Conservation (phyloP, 1,284 basidiomycete species). For the Puccinia polysora region DNA sequence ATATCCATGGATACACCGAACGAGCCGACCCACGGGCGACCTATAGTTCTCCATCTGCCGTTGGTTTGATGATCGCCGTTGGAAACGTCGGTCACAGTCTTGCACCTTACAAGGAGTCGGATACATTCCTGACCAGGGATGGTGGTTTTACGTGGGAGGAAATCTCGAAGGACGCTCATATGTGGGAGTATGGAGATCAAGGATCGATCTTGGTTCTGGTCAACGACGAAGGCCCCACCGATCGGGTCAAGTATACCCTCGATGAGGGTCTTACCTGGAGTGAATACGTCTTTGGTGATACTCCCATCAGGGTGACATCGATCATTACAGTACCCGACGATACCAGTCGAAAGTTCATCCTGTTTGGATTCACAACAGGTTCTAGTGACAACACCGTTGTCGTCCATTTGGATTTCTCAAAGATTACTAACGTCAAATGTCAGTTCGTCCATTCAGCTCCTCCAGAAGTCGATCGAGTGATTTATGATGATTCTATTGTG, state of each 20-base stretch:
- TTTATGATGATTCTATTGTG: no score
- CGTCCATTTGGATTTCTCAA: slow-evolving; percentile 83
- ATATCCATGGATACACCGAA: slow-evolving; percentile 94
- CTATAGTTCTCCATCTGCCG: slow-evolving; percentile 82
- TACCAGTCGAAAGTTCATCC: slow-evolving; percentile 82
- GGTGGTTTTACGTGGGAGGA: slow-evolving; percentile 98
- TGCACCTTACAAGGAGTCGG: slow-evolving; percentile 74
- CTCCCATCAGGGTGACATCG: slow-evolving; percentile 64
- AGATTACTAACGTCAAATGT: slow-evolving; percentile 72
- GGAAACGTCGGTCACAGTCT: slow-evolving; percentile 90
- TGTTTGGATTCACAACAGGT: slow-evolving; percentile 66
- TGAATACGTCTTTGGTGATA: slow-evolving; percentile 78
- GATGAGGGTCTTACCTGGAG: slow-evolving; percentile 84
- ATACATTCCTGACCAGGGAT: slow-evolving; percentile 93
- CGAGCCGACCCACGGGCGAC: slow-evolving; percentile 82
- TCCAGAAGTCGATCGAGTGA: background rate
- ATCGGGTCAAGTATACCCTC: slow-evolving; percentile 79
- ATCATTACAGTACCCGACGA: slow-evolving; percentile 88
- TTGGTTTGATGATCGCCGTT: slow-evolving; percentile 89
- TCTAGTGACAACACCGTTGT: slow-evolving; percentile 61
- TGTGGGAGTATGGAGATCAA: slow-evolving; percentile 97
- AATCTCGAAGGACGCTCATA: slow-evolving; percentile 93
- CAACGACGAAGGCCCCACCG: slow-evolving; percentile 89
- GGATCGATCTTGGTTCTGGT: slow-evolving; percentile 87
- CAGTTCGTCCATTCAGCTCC: slow-evolving; percentile 51